A percentile compares a stretch with the other conserved stretches of the same genome.
phyloP scores from a whole-genome alignment of 148 eudicot species.

The Camellia sinensis region DNA sequence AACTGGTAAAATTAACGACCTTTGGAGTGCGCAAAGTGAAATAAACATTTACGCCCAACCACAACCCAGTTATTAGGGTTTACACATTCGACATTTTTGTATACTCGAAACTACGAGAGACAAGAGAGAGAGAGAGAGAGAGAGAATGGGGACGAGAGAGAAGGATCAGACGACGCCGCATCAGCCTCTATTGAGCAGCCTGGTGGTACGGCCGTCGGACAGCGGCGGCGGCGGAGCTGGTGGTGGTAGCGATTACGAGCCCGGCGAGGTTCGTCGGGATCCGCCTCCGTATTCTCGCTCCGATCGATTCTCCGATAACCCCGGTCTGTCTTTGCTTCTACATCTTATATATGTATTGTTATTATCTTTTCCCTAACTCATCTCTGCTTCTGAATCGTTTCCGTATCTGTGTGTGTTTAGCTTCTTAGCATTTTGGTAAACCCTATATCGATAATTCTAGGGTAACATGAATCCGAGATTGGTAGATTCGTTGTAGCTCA shows the following conservation, averaged over 20 bases:
- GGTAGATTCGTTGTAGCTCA: neutral
- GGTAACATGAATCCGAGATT: neutral
- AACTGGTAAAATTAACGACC: neutral
- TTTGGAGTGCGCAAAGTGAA: neutral
- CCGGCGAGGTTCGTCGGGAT: slow-evolving; percentile 87
- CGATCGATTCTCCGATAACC: slow-evolving; percentile 52
- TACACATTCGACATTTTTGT: too few species aligned
- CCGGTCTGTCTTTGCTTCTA: slow-evolving; percentile 37
- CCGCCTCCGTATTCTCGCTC: slow-evolving; percentile 65
- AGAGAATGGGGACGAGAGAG: slow-evolving; percentile 67
- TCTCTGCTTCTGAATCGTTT: neutral
- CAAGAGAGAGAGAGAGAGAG: slow-evolving; percentile 11
- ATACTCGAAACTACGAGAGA: too few species aligned
- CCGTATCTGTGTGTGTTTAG: slow-evolving; percentile 5
- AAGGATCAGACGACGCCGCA: slow-evolving; percentile 61
- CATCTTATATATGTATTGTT: neutral
- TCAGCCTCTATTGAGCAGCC: slow-evolving; percentile 86
- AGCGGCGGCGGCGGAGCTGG: slow-evolving; percentile 43
- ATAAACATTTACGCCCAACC: neutral
- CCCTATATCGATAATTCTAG: neutral
- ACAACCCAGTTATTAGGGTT: neutral
- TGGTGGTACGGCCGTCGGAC: slow-evolving; percentile 71
- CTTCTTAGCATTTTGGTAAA: neutral
- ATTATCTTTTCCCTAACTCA: neutral
- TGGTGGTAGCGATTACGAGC: slow-evolving; percentile 73